A percentile compares a stretch with the other conserved stretches of the same genome.
phyloP scores from a whole-genome alignment of 257 asterid species.

The Solanum etuberosum region DNA sequence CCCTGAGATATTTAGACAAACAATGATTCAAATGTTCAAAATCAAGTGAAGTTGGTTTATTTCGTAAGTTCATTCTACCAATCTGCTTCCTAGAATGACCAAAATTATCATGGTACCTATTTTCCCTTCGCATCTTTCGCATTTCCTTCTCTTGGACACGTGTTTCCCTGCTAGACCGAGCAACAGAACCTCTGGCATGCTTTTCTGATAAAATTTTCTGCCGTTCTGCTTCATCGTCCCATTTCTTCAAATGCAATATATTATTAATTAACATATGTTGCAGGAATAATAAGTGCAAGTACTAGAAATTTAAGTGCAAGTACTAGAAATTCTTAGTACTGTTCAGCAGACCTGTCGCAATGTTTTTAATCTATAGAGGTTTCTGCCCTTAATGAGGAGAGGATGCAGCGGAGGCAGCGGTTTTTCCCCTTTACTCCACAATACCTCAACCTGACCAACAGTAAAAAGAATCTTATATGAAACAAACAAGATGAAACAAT shows the following conservation, averaged over 20 bases:
- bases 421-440: slow-evolving; percentile 87
- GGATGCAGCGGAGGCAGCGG: slow-evolving; percentile 84
- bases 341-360: slow-evolving; percentile 57
- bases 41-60: not conserved
- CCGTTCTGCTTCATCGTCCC: slow-evolving; percentile 74
- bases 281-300: not conserved
- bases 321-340: slow-evolving; percentile 1
- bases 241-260: slow-evolving; percentile 25
- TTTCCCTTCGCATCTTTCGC: slow-evolving; percentile 24
- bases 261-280: not conserved
- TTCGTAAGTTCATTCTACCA: not conserved
- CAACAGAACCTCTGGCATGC: slow-evolving; percentile 74
- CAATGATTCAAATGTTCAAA: not conserved
- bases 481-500: not conserved
- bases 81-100: not conserved
- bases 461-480: not conserved
- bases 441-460: slow-evolving; percentile 64
- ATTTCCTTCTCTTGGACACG: slow-evolving; percentile 45
- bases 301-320: slow-evolving; percentile 2
- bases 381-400: slow-evolving; percentile 82
- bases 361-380: slow-evolving; percentile 71
- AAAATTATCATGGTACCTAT: slow-evolving; percentile 26
- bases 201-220: slow-evolving; percentile 50
- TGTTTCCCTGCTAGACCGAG: slow-evolving; percentile 55
- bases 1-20: not conserved